These are phyloP conservation scores for Jaltomata sinuosa DNA, from an alignment of 257 asterid species.

Conservation along the genomic window DNA sequence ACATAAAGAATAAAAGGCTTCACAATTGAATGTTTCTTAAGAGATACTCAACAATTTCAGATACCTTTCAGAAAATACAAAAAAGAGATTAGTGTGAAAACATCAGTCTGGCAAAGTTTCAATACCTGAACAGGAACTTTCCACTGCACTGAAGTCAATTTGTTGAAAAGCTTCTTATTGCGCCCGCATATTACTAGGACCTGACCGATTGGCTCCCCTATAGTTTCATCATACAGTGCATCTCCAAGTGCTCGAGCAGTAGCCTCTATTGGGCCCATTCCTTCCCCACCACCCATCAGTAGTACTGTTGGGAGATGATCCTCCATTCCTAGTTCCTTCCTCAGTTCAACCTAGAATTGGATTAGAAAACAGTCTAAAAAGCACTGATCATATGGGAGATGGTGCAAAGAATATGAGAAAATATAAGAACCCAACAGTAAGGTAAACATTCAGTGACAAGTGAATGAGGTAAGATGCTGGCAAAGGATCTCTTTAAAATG, in stretches of 20 bases:
- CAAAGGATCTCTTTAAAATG: not conserved
- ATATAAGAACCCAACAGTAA: not conserved
- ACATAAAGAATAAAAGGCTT: not conserved
- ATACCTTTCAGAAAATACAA: not conserved
- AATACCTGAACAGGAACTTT: constrained; percentile 58
- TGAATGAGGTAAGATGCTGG: not conserved
- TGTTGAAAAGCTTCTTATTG: constrained; percentile 70
- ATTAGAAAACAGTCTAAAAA: not conserved
- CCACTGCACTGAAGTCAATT: constrained; percentile 68
- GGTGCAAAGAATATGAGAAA: not conserved
- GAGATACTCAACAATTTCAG: not conserved
- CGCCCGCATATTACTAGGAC: constrained; percentile 89
- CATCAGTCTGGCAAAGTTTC: not conserved
- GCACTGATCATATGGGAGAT: not conserved
- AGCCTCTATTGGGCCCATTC: constrained; percentile 99
- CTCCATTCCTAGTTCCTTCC: constrained; percentile 84
- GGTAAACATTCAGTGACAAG: not conserved
- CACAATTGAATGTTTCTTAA: not conserved
- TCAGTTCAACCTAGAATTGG: constrained; percentile 49
- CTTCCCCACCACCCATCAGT: constrained; percentile 99
- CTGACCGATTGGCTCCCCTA: constrained; percentile 79
- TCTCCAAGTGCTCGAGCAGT: constrained; percentile 91
- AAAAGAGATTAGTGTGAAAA: not conserved
- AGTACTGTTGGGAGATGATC: constrained; percentile 84
- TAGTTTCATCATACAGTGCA: constrained; percentile 61